Percentiles rank a stretch among this genome's conserved stretches.
Evolutionary conservation across 2,329 filamentous ascomycete genomes (phyloP).

Genomic region (Pseudopithomyces chartarum): DNA sequence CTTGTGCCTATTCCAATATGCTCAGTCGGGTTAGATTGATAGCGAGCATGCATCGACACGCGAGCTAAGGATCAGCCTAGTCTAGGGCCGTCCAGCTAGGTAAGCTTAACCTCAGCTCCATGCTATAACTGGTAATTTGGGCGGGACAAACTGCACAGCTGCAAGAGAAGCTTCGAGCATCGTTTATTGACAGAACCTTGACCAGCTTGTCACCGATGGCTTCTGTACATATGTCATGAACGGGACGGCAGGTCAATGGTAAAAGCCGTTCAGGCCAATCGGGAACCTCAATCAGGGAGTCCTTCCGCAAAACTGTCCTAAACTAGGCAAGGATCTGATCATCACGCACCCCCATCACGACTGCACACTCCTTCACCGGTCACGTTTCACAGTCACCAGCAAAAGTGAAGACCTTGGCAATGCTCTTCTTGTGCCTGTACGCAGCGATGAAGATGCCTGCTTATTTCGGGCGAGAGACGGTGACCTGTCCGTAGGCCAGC

Average conservation of each 20-base stretch:
- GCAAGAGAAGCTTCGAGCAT: neutral
- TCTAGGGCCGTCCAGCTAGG: too few relatives aligned
- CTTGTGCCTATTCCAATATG: too few relatives aligned
- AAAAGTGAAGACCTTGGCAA: neutral
- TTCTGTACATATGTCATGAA: neutral
- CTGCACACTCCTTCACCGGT: neutral
- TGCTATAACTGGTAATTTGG: neutral
- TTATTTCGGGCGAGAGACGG: neutral
- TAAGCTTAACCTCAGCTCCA: neutral
- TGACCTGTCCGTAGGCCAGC: neutral
- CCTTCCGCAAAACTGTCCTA: constrained; percentile 4
- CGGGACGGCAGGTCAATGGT: too few relatives aligned
- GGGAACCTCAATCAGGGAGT: constrained; percentile 8
- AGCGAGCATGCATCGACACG: too few relatives aligned
- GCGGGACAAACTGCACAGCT: neutral
- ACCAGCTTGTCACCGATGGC: neutral
- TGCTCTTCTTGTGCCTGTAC: neutral
- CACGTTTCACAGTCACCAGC: constrained; percentile 2
- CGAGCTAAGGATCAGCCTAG: too few relatives aligned
- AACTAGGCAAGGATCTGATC: constrained; percentile 1
- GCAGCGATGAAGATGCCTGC: neutral
- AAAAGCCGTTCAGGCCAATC: constrained; percentile 8
- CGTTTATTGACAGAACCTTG: neutral
- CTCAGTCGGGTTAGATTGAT: too few relatives aligned
- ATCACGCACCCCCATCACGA: constrained; percentile 1